Base-by-base conservation (phyloP, 495 filamentous ascomycete species). In the Chaetomidium leptoderma region DNA sequence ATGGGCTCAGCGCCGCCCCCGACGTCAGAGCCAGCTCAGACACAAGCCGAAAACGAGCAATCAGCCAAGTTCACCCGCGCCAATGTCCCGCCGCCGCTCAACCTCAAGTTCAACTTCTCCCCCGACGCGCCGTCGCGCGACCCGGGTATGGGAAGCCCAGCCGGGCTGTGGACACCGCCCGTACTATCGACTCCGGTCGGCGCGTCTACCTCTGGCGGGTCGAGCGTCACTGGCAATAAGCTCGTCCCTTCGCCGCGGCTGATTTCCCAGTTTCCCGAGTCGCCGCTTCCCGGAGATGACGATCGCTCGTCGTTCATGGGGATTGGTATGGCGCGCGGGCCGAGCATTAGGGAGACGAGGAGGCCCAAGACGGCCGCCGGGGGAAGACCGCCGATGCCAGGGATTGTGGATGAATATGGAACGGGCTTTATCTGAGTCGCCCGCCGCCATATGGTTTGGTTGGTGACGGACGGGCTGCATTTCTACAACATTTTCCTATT, bases 281-380 rank as follows among this genome's bases (percentile, higher is more conserved):
- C 23, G 19, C 26, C 29, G n/a, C 17, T 32, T 36, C 11, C 27
- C 6, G 4, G 35, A 13, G 27, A 62, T 3, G 56, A 57, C 6
- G 24, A 57, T 13, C 44, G 14, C 17, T 19, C 46, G 7, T 32
- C 55, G 21, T 63, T 55, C 27, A 63, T 68, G 35, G 69, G 58
- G 0, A 70, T 72, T 26, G 69, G 69, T 5, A 44, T 72, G 48
- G 69, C 69, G 36, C 35, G 69, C 29, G 69, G 69, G 7, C 59
- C 61, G 52, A 70, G 67, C n/a, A 60, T 72, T 16, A 40, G 64
- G 26, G 57, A 61, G 23, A 32, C 42, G 32, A 39, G 58, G 33
- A 33, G 58, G 42, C 57, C 54, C 23, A 40, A 47, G 55, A 57
- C 45, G 30, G 23, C 54, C 13, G 33, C n/a, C n/a, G 36, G 9